A percentile compares a stretch with the other conserved stretches of the same genome.
Conservation (phyloP, 2,329 filamentous ascomycete species). For the Aureobasidium namibiae region DNA sequence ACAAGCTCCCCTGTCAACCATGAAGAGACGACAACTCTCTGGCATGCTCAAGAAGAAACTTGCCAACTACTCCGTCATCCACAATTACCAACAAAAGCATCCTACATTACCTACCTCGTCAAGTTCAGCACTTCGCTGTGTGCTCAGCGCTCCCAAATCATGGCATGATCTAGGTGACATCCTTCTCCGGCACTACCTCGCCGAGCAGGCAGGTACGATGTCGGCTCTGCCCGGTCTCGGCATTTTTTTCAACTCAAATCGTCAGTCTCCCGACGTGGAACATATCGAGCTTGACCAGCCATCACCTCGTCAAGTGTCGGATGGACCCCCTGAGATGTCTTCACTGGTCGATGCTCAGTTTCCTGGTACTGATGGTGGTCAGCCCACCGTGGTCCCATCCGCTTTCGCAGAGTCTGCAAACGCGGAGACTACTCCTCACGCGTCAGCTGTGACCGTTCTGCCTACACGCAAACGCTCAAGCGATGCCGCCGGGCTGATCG, state of each 20-base stretch:
- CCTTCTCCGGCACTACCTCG: constrained; percentile 21
- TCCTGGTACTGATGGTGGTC: constrained; percentile 23
- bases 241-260: constrained; percentile 21
- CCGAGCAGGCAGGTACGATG: constrained; percentile 21
- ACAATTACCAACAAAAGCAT: not conserved
- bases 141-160: constrained; percentile 21
- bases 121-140: constrained; percentile 11
- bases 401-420: not conserved
- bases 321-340: not conserved
- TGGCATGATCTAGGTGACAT: constrained; percentile 28
- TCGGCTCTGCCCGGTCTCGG: constrained; percentile 17
- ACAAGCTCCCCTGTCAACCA: constrained; percentile 42
- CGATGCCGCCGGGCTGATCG: constrained; percentile 51
- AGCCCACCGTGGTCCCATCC: constrained; percentile 19
- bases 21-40: constrained; percentile 43
- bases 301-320: not conserved
- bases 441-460: constrained; percentile 21
- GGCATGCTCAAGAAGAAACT: constrained; percentile 45
- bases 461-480: constrained; percentile 52
- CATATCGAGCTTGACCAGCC: not conserved
- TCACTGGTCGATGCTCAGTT: constrained; percentile 20
- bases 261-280: not conserved
- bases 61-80: constrained; percentile 45
- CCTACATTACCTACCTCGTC: not conserved
- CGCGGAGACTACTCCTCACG: not conserved